A percentile compares a stretch with the other conserved stretches of the same genome.
Evolutionary conservation across 2,329 filamentous ascomycete species (phyloP).

Genomic region (Atkinsonella hypoxylon): DNA sequence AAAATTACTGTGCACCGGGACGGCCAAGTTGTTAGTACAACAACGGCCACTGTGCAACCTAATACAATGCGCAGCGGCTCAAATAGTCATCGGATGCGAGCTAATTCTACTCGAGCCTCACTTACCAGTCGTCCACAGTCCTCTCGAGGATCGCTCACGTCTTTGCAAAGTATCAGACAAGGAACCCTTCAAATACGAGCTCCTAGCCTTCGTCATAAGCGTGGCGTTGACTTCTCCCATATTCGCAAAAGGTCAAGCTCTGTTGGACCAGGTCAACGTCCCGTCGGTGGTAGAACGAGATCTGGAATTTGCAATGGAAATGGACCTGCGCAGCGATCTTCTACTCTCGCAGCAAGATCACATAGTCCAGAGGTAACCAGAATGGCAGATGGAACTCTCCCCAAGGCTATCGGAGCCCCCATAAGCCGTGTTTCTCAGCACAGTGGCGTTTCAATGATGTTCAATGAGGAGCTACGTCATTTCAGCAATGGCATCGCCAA

Average conservation of each 20-base stretch:
- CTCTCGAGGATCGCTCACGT: conserved; percentile 33
- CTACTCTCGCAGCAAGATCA: conserved; percentile 11
- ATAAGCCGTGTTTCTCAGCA: conserved; percentile 5
- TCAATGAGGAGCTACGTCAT: conserved; percentile 67
- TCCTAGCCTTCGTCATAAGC: conserved; percentile 34
- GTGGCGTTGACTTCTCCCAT: conserved; percentile 43
- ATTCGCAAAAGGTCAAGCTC: conserved; percentile 29
- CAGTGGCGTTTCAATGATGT: conserved; percentile 21
- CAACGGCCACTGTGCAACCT: conserved; percentile 15
- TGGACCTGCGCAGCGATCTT: conserved; percentile 11
- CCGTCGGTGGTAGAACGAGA: conserved; percentile 6
- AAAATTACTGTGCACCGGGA: conserved; percentile 58
- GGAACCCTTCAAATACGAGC: conserved; percentile 29
- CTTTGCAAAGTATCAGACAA: conserved; percentile 35
- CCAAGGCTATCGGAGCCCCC: conserved; percentile 15
- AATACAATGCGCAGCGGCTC: conserved; percentile 25
- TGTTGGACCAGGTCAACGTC: conserved; percentile 10
- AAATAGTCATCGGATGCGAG: conserved; percentile 18
- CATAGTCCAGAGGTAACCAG: conserved; percentile 19
- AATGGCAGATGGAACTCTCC: conserved; percentile 13
- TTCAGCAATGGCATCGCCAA: conserved; percentile 78
- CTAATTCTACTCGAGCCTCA: conserved; percentile 17
- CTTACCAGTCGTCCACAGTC: conserved; percentile 20
- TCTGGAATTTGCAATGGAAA: conserved; percentile 10
- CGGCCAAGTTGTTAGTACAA: conserved; percentile 16